phyloP scores from a whole-genome alignment of 2,329 filamentous ascomycete genomes.

The Cadophora malorum region DNA sequence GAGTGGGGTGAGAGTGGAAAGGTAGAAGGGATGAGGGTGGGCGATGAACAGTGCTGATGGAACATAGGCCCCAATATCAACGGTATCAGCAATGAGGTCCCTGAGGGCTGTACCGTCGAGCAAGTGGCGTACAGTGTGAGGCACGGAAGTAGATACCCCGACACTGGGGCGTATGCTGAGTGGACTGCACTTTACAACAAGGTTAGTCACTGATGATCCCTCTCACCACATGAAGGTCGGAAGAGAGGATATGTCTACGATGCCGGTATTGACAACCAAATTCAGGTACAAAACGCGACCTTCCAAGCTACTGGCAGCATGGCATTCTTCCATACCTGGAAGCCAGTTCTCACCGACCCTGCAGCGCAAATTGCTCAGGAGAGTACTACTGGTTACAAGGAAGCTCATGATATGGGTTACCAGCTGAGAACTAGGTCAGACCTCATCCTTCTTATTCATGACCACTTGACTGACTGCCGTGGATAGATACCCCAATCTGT shows the following conservation, averaged over 20 bases:
- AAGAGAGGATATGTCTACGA: not conserved
- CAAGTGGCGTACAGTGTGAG: constrained; percentile 65
- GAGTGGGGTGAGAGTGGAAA: not conserved
- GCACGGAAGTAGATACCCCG: constrained; percentile 69
- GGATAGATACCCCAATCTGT: constrained; percentile 55
- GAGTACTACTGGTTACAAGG: constrained; percentile 67
- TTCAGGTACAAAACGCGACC: constrained; percentile 57
- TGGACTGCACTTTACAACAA: constrained; percentile 58
- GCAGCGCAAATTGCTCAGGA: constrained; percentile 62
- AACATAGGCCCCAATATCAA: constrained; percentile 61
- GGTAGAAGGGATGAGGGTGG: not conserved
- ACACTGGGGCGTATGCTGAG: constrained; percentile 62
- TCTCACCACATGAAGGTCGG: not conserved
- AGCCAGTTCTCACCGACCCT: constrained; percentile 61
- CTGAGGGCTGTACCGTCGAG: constrained; percentile 63
- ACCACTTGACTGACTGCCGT: constrained; percentile 20
- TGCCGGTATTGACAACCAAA: constrained; percentile 10
- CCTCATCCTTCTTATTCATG: not conserved
- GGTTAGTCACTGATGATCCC: constrained; percentile 41
- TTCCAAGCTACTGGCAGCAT: constrained; percentile 61
- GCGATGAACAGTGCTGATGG: constrained; percentile 10
- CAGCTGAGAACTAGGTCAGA: constrained; percentile 52
- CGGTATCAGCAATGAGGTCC: constrained; percentile 59
- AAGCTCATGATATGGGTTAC: constrained; percentile 62
- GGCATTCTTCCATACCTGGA: constrained; percentile 64